A percentile compares a stretch with the other conserved stretches of the same genome.
Conservation (phyloP, 2,329 filamentous ascomycete species). For the Colletotrichum sp. region DNA sequence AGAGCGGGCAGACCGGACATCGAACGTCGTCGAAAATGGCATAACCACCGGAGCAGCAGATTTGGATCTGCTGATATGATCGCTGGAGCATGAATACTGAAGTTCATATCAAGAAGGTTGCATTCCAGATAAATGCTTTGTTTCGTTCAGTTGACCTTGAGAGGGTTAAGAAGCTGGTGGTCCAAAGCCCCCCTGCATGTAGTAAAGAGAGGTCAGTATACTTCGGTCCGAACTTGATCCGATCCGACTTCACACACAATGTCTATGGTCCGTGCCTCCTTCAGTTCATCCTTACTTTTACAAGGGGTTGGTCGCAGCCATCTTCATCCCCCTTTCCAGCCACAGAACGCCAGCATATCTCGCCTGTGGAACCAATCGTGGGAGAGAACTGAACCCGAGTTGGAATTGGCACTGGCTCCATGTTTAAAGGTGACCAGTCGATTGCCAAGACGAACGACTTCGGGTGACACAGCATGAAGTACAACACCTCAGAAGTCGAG, state of each 20-base stretch:
- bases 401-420: neutral
- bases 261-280: neutral
- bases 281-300: neutral
- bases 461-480: neutral
- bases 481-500: slow-evolving; percentile 1
- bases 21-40: neutral
- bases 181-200: neutral
- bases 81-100: no score
- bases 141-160: neutral
- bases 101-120: neutral
- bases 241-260: neutral
- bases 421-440: neutral
- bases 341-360: neutral
- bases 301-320: neutral
- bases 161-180: neutral
- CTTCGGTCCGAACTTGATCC: neutral
- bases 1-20: neutral
- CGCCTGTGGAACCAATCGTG: neutral
- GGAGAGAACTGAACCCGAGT: neutral
- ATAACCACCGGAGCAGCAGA: neutral
- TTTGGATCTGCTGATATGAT: neutral
- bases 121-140: neutral
- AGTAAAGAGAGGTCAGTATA: neutral
- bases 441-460: neutral
- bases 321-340: neutral